A percentile compares a stretch with the other conserved stretches of the same genome.
phyloP scores from a whole-genome alignment of 2,329 filamentous ascomycete species.

The Aspergillus aculeatus region DNA sequence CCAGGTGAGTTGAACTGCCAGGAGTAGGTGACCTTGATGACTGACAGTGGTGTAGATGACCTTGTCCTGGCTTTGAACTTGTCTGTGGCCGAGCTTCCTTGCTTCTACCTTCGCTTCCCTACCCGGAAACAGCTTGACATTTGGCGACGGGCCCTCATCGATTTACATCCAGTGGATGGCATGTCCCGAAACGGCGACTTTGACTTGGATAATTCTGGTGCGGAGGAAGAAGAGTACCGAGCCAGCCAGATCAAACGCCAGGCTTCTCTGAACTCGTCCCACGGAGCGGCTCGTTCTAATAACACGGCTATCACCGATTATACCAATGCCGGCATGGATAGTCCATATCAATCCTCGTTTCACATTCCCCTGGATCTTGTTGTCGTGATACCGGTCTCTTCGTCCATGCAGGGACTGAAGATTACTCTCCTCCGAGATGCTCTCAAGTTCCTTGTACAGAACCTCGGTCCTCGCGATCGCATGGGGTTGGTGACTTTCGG shows the following conservation, averaged over 20 bases:
- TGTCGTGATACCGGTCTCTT: constrained; percentile 93
- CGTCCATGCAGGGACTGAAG: constrained; percentile 99
- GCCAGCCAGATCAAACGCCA: constrained; percentile 62
- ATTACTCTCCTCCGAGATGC: constrained; percentile 92
- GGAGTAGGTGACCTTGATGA: neutral
- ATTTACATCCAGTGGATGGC: constrained; percentile 71
- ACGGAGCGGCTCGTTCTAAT: constrained; percentile 76
- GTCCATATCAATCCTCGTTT: constrained; percentile 63
- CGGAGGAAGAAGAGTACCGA: constrained; percentile 84
- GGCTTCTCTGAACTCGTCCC: constrained; percentile 79
- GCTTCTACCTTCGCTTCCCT: constrained; percentile 89
- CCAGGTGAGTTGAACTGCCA: constrained; percentile 37
- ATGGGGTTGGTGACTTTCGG: constrained; percentile 98
- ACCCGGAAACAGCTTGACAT: constrained; percentile 76
- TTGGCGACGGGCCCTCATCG: constrained; percentile 84
- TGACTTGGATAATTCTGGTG: constrained; percentile 75
- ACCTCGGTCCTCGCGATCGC: constrained; percentile 85
- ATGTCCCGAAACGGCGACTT: constrained; percentile 68
- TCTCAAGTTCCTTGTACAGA: constrained; percentile 85
- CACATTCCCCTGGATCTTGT: constrained; percentile 95
- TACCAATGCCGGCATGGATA: constrained; percentile 62
- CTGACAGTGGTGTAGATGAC: constrained; percentile 56
- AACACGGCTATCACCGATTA: constrained; percentile 93
- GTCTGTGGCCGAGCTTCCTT: constrained; percentile 86
- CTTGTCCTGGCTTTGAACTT: constrained; percentile 84